phyloP scores from a whole-genome alignment of 1,139 yeast genomes.

The Sugiyamaella novakii region DNA sequence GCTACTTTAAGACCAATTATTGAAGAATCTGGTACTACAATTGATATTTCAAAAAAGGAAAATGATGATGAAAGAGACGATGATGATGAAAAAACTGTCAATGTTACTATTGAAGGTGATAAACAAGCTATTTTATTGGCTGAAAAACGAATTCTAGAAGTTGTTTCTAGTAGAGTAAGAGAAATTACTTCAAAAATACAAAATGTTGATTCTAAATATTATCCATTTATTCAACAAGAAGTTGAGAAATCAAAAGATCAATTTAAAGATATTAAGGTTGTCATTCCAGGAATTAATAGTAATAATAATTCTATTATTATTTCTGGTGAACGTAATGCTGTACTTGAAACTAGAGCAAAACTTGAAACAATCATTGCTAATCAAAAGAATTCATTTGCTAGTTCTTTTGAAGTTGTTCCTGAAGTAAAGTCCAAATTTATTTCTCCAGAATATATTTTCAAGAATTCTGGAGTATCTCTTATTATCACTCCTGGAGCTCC shows the following conservation, averaged over 20 bases:
- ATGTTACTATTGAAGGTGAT: constrained; percentile 79
- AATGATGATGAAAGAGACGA: constrained; percentile 36
- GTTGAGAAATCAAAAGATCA: constrained; percentile 21
- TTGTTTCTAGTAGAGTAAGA: constrained; percentile 67
- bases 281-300: constrained; percentile 37
- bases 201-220: constrained; percentile 46
- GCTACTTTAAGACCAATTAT: constrained; percentile 77
- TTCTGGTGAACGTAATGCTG: constrained; percentile 67
- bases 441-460: constrained; percentile 48
- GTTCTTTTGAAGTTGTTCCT: constrained; percentile 53
- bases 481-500: constrained; percentile 51
- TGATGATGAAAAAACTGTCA: constrained; percentile 56
- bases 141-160: constrained; percentile 64
- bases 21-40: constrained; percentile 66
- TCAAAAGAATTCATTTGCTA: constrained; percentile 39
- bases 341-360: constrained; percentile 51
- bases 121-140: constrained; percentile 80
- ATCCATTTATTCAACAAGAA: constrained; percentile 35
- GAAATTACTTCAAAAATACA: constrained; percentile 38
- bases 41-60: constrained; percentile 64
- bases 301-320: constrained; percentile 44
- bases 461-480: constrained; percentile 63
- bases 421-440: constrained; percentile 54
- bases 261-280: constrained; percentile 42
- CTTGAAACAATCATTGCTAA: constrained; percentile 52